Evolutionary conservation across 2,329 filamentous ascomycete species (phyloP).

Genomic region (Cadophora sp.): DNA sequence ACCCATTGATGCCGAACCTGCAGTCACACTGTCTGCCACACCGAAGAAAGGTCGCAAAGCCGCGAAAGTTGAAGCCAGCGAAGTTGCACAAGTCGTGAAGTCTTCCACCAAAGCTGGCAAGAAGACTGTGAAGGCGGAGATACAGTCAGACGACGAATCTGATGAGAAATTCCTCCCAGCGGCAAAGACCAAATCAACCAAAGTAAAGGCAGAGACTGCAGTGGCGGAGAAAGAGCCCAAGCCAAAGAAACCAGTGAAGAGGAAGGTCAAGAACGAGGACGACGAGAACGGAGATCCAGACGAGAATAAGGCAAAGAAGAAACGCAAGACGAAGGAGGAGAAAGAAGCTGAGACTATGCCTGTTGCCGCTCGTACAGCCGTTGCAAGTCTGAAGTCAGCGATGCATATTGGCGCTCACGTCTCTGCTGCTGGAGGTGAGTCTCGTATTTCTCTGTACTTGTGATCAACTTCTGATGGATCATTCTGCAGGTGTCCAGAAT

Average conservation of each 20-base stretch:
- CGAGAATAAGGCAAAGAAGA: constrained; percentile 45
- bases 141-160: constrained; percentile 25
- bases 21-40: constrained; percentile 1
- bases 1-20: constrained; percentile 12
- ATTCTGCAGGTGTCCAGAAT: constrained; percentile 79
- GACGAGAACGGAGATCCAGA: constrained; percentile 32
- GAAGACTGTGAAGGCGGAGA: constrained; percentile 27
- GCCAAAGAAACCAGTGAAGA: constrained; percentile 39
- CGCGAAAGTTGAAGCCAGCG: constrained; percentile 30
- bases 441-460: constrained; percentile 1
- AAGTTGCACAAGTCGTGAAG: constrained; percentile 25
- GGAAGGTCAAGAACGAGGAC: constrained; percentile 40
- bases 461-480: constrained; percentile 25
- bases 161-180: background rate
- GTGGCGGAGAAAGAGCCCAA: constrained; percentile 29
- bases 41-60: constrained; percentile 32
- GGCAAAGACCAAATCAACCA: constrained; percentile 31
- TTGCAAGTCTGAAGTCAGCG: constrained; percentile 66
- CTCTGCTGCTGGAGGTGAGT: constrained; percentile 80
- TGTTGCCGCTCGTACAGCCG: constrained; percentile 70
- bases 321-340: constrained; percentile 63
- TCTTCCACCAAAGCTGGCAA: constrained; percentile 24
- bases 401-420: constrained; percentile 95
- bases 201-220: constrained; percentile 33
- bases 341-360: constrained; percentile 65